These are phyloP conservation scores for Ceraceosorus guamensis DNA, from an alignment of 1,284 basidiomycete genomes.

Conservation along the genomic window DNA sequence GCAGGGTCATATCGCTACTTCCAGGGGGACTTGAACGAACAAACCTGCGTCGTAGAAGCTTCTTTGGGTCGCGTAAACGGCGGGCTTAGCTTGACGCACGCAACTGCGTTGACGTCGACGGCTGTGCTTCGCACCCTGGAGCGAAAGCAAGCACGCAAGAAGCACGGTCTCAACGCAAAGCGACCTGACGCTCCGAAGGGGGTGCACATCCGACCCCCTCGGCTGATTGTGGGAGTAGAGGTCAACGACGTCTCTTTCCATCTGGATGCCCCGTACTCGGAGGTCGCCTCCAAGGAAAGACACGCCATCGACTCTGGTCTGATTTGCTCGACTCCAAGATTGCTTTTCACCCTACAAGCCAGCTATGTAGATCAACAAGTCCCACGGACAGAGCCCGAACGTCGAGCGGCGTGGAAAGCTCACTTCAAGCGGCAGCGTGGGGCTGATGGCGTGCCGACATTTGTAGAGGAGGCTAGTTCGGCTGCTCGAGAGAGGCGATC, in stretches of 20 bases:
- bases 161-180: slow-evolving; percentile 1
- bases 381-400: slow-evolving; percentile 19
- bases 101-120: slow-evolving; percentile 16
- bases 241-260: slow-evolving; percentile 19
- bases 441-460: background rate
- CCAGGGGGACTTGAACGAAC: slow-evolving; percentile 39
- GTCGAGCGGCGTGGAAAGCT: slow-evolving; percentile 33
- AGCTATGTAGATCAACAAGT: slow-evolving; percentile 31
- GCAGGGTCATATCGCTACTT: too few relatives aligned
- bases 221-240: slow-evolving; percentile 20
- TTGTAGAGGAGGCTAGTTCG: too few relatives aligned
- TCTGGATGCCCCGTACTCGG: slow-evolving; percentile 18
- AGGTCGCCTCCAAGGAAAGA: background rate
- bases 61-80: slow-evolving; percentile 21
- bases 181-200: background rate
- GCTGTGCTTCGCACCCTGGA: background rate
- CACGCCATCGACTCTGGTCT: slow-evolving; percentile 9
- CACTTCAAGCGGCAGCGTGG: slow-evolving; percentile 8
- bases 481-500: too few relatives aligned
- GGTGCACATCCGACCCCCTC: slow-evolving; percentile 16
- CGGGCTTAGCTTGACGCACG: slow-evolving; percentile 11
- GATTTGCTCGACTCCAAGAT: slow-evolving; percentile 18
- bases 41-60: slow-evolving; percentile 21
- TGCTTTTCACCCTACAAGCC: slow-evolving; percentile 22
- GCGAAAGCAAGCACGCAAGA: background rate